Evolutionary conservation across 208 protist species (phyloP).

Genomic region (Trypanosoma congolense): DNA sequence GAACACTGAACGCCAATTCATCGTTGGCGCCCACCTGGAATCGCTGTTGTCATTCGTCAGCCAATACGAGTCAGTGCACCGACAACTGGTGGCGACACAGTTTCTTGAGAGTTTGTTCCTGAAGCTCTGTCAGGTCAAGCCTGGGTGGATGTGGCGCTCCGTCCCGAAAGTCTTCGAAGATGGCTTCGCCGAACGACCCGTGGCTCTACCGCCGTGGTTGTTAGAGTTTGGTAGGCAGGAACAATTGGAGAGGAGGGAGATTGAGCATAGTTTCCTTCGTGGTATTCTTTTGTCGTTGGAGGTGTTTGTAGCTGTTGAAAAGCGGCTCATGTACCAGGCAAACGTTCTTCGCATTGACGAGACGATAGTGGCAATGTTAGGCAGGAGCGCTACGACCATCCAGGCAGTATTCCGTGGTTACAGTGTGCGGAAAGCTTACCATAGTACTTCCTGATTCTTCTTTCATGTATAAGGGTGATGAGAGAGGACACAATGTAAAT

Average conservation of each 20-base stretch:
- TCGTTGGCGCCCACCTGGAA: constrained; percentile 11
- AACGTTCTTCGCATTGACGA: background rate
- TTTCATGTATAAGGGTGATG: too few relatives aligned
- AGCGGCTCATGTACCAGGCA: constrained; percentile 18
- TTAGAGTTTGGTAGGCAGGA: constrained; percentile 12
- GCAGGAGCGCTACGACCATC: constrained; percentile 31
- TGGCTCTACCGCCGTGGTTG: background rate
- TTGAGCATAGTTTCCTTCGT: constrained; percentile 14
- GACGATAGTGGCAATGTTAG: constrained; percentile 11
- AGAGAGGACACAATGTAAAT: too few relatives aligned
- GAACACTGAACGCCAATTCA: constrained; percentile 8
- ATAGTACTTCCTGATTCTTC: too few relatives aligned
- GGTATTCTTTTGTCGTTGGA: constrained; percentile 4
- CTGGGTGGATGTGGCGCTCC: constrained; percentile 32
- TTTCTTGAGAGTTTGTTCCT: constrained; percentile 43
- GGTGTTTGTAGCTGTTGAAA: constrained; percentile 23
- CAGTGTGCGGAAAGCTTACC: constrained; percentile 8
- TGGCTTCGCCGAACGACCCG: background rate
- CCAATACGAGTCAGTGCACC: constrained; percentile 20
- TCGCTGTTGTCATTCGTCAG: constrained; percentile 2
- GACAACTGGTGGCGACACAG: constrained; percentile 23
- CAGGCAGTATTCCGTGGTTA: constrained; percentile 40
- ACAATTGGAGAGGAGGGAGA: constrained; percentile 2
- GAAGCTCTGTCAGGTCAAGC: constrained; percentile 32
- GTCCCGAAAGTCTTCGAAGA: constrained; percentile 13